Evolutionary conservation across 768 basidiomycete genomes (phyloP).

Genomic region (Saitozyma podzolica): DNA sequence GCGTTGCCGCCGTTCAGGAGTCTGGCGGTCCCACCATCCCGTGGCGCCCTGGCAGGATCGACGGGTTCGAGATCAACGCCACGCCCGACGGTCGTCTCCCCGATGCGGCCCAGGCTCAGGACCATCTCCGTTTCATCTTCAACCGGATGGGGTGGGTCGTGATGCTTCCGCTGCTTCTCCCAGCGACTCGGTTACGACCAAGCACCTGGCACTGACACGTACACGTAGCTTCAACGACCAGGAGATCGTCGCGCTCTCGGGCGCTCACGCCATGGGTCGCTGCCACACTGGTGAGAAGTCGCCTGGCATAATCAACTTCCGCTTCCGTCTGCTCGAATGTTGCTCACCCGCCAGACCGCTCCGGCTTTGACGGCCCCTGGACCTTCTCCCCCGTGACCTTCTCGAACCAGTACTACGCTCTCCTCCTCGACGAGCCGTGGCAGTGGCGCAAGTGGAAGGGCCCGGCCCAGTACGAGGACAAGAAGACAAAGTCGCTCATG

Average conservation of each 20-base stretch:
- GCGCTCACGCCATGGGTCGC: slow-evolving; percentile 93
- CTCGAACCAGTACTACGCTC: slow-evolving; percentile 55
- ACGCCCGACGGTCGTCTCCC: slow-evolving; percentile 55
- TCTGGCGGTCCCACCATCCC: slow-evolving; percentile 88
- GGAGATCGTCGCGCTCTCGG: slow-evolving; percentile 92
- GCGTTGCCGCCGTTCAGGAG: slow-evolving; percentile 86
- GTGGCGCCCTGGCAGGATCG: slow-evolving; percentile 91
- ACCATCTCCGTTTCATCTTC: slow-evolving; percentile 86
- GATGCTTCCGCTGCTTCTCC: not conserved
- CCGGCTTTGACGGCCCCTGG: slow-evolving; percentile 54
- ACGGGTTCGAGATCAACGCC: slow-evolving; percentile 68
- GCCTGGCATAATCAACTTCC: not conserved
- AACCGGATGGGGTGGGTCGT: slow-evolving; percentile 75
- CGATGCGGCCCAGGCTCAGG: slow-evolving; percentile 76
- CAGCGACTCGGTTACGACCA: not conserved
- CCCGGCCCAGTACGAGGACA: slow-evolving; percentile 91
- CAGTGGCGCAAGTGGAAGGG: slow-evolving; percentile 83
- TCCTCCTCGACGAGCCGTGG: slow-evolving; percentile 82
- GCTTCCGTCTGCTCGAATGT: not conserved
- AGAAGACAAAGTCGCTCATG: slow-evolving; percentile 83
- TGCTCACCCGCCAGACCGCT: slow-evolving; percentile 40
- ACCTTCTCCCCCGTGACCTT: slow-evolving; percentile 73
- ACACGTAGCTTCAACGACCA: slow-evolving; percentile 77
- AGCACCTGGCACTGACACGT: slow-evolving; percentile 9
- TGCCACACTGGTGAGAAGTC: slow-evolving; percentile 71